phyloP scores from a whole-genome alignment of 1,284 basidiomycete species.

The Tremellales sp. region DNA sequence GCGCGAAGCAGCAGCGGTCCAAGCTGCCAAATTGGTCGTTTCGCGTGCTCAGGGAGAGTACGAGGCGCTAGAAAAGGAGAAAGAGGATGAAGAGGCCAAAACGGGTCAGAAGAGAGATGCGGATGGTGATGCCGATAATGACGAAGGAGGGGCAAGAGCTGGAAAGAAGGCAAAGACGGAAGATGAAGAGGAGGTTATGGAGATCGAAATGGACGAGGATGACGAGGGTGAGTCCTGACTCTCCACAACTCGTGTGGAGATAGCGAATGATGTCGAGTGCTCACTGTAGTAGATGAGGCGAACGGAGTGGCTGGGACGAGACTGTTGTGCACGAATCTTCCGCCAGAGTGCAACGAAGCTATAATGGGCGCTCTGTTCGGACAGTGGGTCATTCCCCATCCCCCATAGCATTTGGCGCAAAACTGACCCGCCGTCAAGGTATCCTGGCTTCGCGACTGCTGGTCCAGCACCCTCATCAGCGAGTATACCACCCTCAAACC shows the following conservation, averaged over 20 bases:
- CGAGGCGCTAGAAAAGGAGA: slow-evolving; percentile 57
- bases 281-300: not conserved
- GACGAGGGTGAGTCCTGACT: slow-evolving; percentile 29
- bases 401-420: not conserved
- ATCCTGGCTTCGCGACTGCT: slow-evolving; percentile 28
- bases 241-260: too few relatives aligned
- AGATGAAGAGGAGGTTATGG: slow-evolving; percentile 44
- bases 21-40: slow-evolving; percentile 45
- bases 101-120: slow-evolving; percentile 52
- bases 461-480: slow-evolving; percentile 17
- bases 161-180: slow-evolving; percentile 32
- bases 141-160: slow-evolving; percentile 7
- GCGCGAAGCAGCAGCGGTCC: slow-evolving; percentile 54
- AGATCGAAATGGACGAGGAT: slow-evolving; percentile 48
- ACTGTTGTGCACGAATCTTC: slow-evolving; percentile 39
- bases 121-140: slow-evolving; percentile 52
- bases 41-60: slow-evolving; percentile 52
- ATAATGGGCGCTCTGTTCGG: slow-evolving; percentile 33
- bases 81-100: slow-evolving; percentile 58
- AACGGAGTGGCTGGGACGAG: slow-evolving; percentile 1
- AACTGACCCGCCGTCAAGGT: slow-evolving; percentile 21
- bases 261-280: not conserved
- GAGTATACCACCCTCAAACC: slow-evolving; percentile 31
- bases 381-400: slow-evolving; percentile 21
- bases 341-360: slow-evolving; percentile 35